Base-by-base conservation (phyloP, 2,329 filamentous ascomycete species). In the Biscogniauxia marginata region DNA sequence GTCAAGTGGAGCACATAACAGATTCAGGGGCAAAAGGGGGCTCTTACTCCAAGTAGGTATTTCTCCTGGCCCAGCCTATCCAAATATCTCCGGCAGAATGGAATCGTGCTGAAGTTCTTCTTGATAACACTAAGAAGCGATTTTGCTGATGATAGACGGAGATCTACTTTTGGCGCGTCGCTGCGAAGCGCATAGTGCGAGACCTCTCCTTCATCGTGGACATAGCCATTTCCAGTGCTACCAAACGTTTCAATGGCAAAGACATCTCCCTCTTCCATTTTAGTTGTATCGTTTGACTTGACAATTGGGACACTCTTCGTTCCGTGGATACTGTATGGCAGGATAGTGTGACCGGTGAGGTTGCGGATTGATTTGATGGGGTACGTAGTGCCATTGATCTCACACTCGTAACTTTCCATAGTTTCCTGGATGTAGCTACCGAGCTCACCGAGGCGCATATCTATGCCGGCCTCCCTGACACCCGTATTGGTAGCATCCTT, bases 231-330 rank as follows among this genome's bases (percentile, higher is more conserved):
- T 62, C 93, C 93, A 20, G 93, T 97, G 72, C 89, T 95, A 58
- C 93, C 93, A 73, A 97, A 97, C 0, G 93, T 97, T 78, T 97
- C 93, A 66, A 97, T 96, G 62, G 93, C 93, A 73, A 96, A 98
- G 18, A 92, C 87, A 70, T 98, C 93, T 45, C 92, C 92, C 75
- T 97, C 93, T 77, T 97, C 93, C 93, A 98, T 98, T 82, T 96
- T 96, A 52, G 91, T 96, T 72, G 88, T 86, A 69, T 96, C 91
- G 60, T 84, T 84, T 60, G 86, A 88, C 79, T 96, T 96, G 62
- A 97, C 91, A 67, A 97, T 96, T 0, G 93, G 93, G 51, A 97
- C 91, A 63, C 90, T 92, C 81, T 97, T 97, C 67, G 86, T 89
- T 56, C 93, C 92, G 76, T 97, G 93, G 66, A 97, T 97, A 72